Evolutionary conservation across 257 asterid species (phyloP), one percentile per base, ranked within the genome.

Genomic region (Plantago major): DNA sequence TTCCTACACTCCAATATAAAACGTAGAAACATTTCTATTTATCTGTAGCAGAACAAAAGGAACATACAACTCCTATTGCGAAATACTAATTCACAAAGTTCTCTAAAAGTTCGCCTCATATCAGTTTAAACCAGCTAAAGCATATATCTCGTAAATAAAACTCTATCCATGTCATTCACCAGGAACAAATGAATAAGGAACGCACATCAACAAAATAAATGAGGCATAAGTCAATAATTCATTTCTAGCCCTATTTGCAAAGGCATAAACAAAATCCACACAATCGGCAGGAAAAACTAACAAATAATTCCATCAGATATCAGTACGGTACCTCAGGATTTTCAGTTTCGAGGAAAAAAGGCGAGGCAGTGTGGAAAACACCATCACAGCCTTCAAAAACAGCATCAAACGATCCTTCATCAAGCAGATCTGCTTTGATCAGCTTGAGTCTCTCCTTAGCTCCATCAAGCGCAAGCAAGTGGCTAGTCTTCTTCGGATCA

Each of bases 301-400:
- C 40, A 33, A 33, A 33, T 33, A 3, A 2, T 33, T 33, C 40
- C 6, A 33, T 33, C 40, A 7, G 40, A 33, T 33, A 33, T 33
- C 6, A 22, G 26, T 22, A 33, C 40, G 6, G 11, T 14, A 77
- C 82, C 82, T 77, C 79, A 0, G 82, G 82, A 60, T 78, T 42
- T 0, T 54, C 38, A 55, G 57, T 46, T 9, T 37, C 53, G 18
- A 46, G 11, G 63, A 58, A 60, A 66, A 71, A 71, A 7, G 88
- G 88, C 42, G 85, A 81, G 1, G 88, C 88, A 6, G 73, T 58
- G 55, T 81, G 84, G 45, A 78, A 81, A 66, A 81, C 87, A 37
- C 82, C 81, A 3, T 75, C 82, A 65, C 84, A 81, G 46, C 85
- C 85, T 28, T 77, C 76, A 44, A 82, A 54, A 2, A 62, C 69